Base-by-base conservation (phyloP, 257 asterid species). In the Petunia axillaris region DNA sequence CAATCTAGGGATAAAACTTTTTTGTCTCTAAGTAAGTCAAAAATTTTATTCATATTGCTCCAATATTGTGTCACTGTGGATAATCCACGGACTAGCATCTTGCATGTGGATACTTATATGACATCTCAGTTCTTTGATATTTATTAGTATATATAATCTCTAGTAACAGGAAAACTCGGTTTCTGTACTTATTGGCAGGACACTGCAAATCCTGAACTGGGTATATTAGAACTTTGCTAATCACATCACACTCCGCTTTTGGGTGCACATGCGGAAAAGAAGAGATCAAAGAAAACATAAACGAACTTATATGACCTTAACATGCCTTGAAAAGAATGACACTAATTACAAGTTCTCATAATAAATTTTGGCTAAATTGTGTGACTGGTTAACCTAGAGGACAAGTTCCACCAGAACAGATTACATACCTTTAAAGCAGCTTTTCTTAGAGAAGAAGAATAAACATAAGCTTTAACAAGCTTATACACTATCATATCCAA, bases 391-490 rank as follows among this genome's bases (percentile, higher is more conserved):
- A 70, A 70, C 16, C 50, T 71, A 5, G 77, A 71, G 50, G 44
- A 52, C 2, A 71, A 35, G 43, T 71, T 71, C 6, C 41, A 11
- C 77, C 36, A 71, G 25, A 71, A 71, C 55, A 71, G 36, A 85
- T 44, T 73, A 80, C 92, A 25, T 92, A 94, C 99, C 95, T 90
- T 83, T 83, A 96, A 86, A 85, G 98, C 94, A 10, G 97, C 87
- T 88, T 96, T 96, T 84, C 98, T 91, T 80, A 96, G 88, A 41
- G 98, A 86, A 57, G 99, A 89, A 64, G 99, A 92, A 74, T 91
- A 91, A 75, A 91, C 81, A 86, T 96, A 96, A 85, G 94, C 98
- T 89, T 89, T 93, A 44, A 89, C 90, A 15, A 90, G 94, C 97
- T 90, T 92, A 86, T 83, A 94, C 64, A 86, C 85, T 83, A 91